Conservation (phyloP, 2,329 filamentous ascomycete species). For the Fusarium pininemorale region DNA sequence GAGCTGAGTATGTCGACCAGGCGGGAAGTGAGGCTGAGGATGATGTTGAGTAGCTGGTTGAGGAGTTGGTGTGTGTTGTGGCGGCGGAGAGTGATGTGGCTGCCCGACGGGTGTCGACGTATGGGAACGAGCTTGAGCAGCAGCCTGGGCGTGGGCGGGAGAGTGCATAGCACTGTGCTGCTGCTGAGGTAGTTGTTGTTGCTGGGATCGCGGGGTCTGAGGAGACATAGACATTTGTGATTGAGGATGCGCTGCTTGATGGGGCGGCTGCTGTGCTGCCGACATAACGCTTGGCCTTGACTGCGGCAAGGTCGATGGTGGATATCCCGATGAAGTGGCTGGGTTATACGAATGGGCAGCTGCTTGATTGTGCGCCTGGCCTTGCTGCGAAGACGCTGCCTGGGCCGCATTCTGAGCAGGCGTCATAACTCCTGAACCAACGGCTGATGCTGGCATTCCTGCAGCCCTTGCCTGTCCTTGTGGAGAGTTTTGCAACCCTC, state of each 20-base stretch:
- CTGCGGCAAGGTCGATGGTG: slow-evolving; percentile 42
- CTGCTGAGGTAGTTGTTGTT: slow-evolving; percentile 31
- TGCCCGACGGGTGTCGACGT: slow-evolving; percentile 42
- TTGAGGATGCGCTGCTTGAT: slow-evolving; percentile 36
- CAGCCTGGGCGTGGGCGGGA: slow-evolving; percentile 32
- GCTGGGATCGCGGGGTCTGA: slow-evolving; percentile 41
- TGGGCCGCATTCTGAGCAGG: slow-evolving; percentile 47
- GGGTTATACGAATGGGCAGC: slow-evolving; percentile 24
- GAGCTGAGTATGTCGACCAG: slow-evolving; percentile 30
- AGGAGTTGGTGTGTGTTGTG: slow-evolving; percentile 39
- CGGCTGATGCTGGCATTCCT: slow-evolving; percentile 38
- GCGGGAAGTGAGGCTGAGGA: slow-evolving; percentile 24
- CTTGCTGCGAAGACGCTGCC: slow-evolving; percentile 35
- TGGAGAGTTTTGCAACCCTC: slow-evolving; percentile 58
- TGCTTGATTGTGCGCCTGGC: slow-evolving; percentile 26
- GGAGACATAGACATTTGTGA: slow-evolving; percentile 44
- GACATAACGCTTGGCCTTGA: slow-evolving; percentile 39
- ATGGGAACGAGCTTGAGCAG: slow-evolving; percentile 38
- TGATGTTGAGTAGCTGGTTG: slow-evolving; percentile 27
- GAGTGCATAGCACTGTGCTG: slow-evolving; percentile 35
- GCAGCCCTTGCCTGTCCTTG: slow-evolving; percentile 43
- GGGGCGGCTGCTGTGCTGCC: slow-evolving; percentile 44
- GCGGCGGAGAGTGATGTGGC: slow-evolving; percentile 36
- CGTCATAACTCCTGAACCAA: slow-evolving; percentile 46
- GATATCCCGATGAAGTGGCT: slow-evolving; percentile 39